Base-by-base conservation (phyloP, 495 filamentous ascomycete genomes). In the Oidiodendron maius region DNA sequence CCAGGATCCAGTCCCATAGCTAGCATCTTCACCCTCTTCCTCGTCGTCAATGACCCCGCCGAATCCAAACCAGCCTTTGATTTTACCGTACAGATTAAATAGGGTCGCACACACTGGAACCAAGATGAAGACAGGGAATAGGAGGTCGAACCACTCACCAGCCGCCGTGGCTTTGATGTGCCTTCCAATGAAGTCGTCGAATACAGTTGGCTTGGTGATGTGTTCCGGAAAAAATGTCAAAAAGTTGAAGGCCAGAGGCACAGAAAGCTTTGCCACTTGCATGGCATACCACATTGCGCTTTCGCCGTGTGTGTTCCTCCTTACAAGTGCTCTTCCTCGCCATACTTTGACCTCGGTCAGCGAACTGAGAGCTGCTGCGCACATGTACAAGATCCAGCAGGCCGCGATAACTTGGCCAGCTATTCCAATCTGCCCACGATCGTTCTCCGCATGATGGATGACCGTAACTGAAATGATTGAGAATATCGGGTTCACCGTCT, bases 181-280 rank as follows among this genome's bases (percentile, higher is more conserved):
- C 51, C 78, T 64, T 17, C 93, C 93, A 3, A 98, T 74, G 58
- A 98, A 95, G 25, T 77, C 62, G 61, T 94, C 93, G 66, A 96
- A 98, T 0, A 84, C 79, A 8, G 89, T 96, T 30, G 73, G 62
- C 34, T 71, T 61, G 57, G 86, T 88, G 26, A 91, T 71, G 4
- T 64, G 67, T 18, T 68, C 75, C 5, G 84, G 82, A 16, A 96
- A 62, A 56, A 96, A 90, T 3, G 90, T 95, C 61, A 95, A 76
- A 60, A 98, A 96, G 64, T 98, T 96, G 74, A 94, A 96, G 16
- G 87, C 82, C 15, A 97, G 75, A 2, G 93, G 93, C 3, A 96
- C 89, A 25, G 87, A 94, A 24, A 98, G 76, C 43, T 86, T 82
- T 8, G 93, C 91, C 22, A 96, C 86, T 54, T 95, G 87, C 23